Evolutionary conservation across 768 basidiomycete species (phyloP).

Genomic region (Pilatotrama ljubarskyi): DNA sequence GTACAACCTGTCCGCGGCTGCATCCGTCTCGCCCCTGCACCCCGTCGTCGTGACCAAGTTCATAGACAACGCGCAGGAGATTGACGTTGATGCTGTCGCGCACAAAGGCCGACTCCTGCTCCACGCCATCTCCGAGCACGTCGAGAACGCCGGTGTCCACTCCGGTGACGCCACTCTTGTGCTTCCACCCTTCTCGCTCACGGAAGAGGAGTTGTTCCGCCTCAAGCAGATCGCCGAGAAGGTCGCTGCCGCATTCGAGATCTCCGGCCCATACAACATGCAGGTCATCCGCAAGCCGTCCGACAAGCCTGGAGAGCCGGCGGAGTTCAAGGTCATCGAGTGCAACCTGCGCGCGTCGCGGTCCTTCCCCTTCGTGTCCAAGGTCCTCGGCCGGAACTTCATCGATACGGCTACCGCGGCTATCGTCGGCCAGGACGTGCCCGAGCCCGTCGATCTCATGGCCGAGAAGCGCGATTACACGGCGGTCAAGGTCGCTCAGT

Average conservation of each 20-base stretch:
- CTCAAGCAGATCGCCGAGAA: slow-evolving; percentile 93
- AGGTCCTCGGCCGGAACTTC: slow-evolving; percentile 96
- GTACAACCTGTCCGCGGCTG: slow-evolving; percentile 95
- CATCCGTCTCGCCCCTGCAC: slow-evolving; percentile 93
- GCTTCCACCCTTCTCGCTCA: slow-evolving; percentile 88
- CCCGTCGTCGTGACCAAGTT: slow-evolving; percentile 99
- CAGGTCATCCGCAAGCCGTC: slow-evolving; percentile 89
- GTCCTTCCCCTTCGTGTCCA: slow-evolving; percentile 99
- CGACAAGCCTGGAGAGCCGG: slow-evolving; percentile 49
- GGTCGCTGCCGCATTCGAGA: slow-evolving; percentile 92
- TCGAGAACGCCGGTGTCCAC: slow-evolving; percentile 98
- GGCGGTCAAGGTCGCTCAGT: slow-evolving; percentile 96
- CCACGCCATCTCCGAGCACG: slow-evolving; percentile 97
- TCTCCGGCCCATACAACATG: slow-evolving; percentile 99
- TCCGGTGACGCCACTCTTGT: slow-evolving; percentile 98
- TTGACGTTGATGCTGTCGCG: slow-evolving; percentile 96
- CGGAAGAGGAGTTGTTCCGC: slow-evolving; percentile 73
- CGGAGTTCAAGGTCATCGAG: slow-evolving; percentile 94
- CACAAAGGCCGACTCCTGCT: slow-evolving; percentile 89
- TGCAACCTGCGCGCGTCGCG: slow-evolving; percentile 98
- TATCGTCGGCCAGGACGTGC: slow-evolving; percentile 83
- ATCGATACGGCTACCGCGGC: slow-evolving; percentile 91
- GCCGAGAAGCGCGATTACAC: slow-evolving; percentile 85
- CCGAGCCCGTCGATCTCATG: slow-evolving; percentile 92
- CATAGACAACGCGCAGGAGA: slow-evolving; percentile 97